Base-by-base conservation (phyloP, 75 land plant species). In the Selaginella tamariscina region DNA sequence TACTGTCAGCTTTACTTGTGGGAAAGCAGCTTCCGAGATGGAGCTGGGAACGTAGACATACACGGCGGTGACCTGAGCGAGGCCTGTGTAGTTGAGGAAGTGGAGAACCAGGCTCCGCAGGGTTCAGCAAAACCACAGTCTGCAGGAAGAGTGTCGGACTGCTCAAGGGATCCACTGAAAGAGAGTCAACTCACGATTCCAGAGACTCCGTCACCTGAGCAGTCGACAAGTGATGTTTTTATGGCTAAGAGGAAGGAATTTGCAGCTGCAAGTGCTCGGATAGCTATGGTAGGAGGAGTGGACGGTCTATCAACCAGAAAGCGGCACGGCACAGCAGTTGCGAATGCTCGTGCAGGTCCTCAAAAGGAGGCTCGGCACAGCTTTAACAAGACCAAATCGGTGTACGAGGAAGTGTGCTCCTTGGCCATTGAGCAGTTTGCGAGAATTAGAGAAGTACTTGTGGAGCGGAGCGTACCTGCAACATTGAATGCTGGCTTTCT, bases 161-260 rank as follows among this genome's bases (percentile, higher is more conserved):
- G 44, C 31, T 30, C 71, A 29, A 88, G 72, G 69, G 88, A 74
- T 64, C 75, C 80, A n/a, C 80, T 85, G 18, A 75, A 66, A 71
- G 98, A 93, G 62, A 70, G 86, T 71, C 97, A 88, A 71, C 68
- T 89, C 79, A 89, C 95, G 39, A 81, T 93, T 13, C 95, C 95
- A 33, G 98, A 93, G 75, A 93, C 98, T 27, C 98, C 95, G 49
- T 89, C 95, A 54, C 95, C 95, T 23, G 95, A 92, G 57, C 85
- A 79, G 54, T 83, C 87, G 56, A 71, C 73, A 77, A 79, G 76
- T 67, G 67, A 66, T 0, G 49, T 20, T 0, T 44, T 60, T 74
- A 79, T 65, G 32, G 77, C 67, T 18, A 82, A 71, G 57, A 83
- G 81, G 69, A 88, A 83, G 72, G 89, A 91, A 18, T 74, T 26